These are phyloP conservation scores for Neopestalotiopsis sp. DNA, from an alignment of 2,329 filamentous ascomycete species.

Conservation along the genomic window DNA sequence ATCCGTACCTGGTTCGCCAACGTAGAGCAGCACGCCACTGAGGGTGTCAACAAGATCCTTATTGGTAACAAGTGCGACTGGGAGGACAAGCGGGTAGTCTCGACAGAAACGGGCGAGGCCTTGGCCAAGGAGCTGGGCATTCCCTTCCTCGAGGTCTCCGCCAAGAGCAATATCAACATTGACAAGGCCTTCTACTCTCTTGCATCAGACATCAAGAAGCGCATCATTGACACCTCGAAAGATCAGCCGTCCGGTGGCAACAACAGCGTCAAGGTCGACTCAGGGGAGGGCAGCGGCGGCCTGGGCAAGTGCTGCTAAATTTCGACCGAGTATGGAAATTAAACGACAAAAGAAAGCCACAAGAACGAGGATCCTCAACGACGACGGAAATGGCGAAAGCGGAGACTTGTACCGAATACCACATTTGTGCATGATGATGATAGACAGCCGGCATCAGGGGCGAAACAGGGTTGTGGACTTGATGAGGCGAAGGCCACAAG, in stretches of 20 bases:
- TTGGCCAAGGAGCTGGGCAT: slow-evolving; percentile 96
- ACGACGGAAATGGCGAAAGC: not conserved
- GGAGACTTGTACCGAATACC: slow-evolving; percentile 16
- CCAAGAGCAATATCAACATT: slow-evolving; percentile 99
- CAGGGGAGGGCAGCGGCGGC: slow-evolving; percentile 60
- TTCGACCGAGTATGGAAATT: not conserved
- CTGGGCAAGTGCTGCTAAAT: slow-evolving; percentile 78
- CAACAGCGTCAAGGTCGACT: slow-evolving; percentile 71
- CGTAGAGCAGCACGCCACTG: slow-evolving; percentile 96
- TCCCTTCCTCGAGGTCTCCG: slow-evolving; percentile 96
- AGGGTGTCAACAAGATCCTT: slow-evolving; percentile 99
- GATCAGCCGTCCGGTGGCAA: slow-evolving; percentile 65
- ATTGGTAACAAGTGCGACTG: slow-evolving; percentile 99
- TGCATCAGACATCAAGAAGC: slow-evolving; percentile 97
- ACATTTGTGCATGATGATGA: slow-evolving; percentile 11
- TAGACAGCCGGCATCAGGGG: slow-evolving; percentile 5
- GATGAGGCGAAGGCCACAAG: not conserved
- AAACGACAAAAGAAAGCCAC: not conserved
- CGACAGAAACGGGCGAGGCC: slow-evolving; percentile 89
- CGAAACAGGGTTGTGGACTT: not conserved
- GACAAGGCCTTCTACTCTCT: slow-evolving; percentile 98
- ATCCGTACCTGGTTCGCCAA: slow-evolving; percentile 99
- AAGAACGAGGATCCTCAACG: not conserved
- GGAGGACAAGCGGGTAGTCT: slow-evolving; percentile 97
- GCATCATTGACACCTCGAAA: slow-evolving; percentile 90